Evolutionary conservation across 352 stramenopile species (phyloP).

Genomic region (Elongisporangium undulatum): DNA sequence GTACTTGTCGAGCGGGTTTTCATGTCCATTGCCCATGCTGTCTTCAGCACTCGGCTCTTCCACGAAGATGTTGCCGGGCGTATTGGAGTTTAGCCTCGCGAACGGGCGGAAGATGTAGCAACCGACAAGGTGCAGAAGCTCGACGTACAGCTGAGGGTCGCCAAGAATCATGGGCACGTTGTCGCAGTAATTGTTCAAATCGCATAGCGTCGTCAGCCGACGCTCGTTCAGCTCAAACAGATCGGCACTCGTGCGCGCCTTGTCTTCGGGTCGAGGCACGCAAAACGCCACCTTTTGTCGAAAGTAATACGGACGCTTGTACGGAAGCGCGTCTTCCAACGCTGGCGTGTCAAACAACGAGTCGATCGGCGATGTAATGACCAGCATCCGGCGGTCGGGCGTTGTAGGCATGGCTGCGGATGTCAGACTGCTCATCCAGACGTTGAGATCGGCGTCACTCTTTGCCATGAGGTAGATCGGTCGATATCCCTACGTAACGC

Average conservation of each 20-base stretch:
- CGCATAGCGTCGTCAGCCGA: slow-evolving; percentile 74
- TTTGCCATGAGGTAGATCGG: slow-evolving; percentile 87
- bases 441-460: slow-evolving; percentile 72
- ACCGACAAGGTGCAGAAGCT: slow-evolving; percentile 74
- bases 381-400: slow-evolving; percentile 59
- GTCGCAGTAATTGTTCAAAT: slow-evolving; percentile 86
- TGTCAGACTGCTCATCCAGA: slow-evolving; percentile 85
- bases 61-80: slow-evolving; percentile 78
- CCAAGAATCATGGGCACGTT: slow-evolving; percentile 75
- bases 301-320: slow-evolving; percentile 84
- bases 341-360: slow-evolving; percentile 73
- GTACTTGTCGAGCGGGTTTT: slow-evolving; percentile 82
- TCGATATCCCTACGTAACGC: slow-evolving; percentile 56
- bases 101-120: slow-evolving; percentile 85
- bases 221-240: slow-evolving; percentile 86
- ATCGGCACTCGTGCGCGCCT: slow-evolving; percentile 33
- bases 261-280: slow-evolving; percentile 55
- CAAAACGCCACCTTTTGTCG: slow-evolving; percentile 83
- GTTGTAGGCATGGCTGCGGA: slow-evolving; percentile 76
- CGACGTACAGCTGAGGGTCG: slow-evolving; percentile 77
- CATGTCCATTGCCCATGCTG: slow-evolving; percentile 18
- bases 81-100: slow-evolving; percentile 32
- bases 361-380: slow-evolving; percentile 54
- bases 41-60: slow-evolving; percentile 73
- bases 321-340: slow-evolving; percentile 73